Evolutionary conservation across 176 grass and related monocot genomes (phyloP).

Genomic region (Juncus inflexus): DNA sequence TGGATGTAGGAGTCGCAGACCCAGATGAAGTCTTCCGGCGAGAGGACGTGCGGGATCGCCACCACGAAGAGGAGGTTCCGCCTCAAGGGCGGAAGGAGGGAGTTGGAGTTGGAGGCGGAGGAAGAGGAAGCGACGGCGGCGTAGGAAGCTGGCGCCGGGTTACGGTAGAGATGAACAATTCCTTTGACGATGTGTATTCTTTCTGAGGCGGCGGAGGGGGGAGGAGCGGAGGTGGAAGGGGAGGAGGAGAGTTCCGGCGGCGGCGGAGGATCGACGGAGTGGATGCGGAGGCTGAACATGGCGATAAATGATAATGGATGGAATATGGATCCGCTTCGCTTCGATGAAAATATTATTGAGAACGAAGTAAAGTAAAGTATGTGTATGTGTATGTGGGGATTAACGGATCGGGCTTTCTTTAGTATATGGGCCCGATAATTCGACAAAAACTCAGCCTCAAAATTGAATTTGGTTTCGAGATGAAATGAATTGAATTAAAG

Average conservation of each 20-base stretch:
- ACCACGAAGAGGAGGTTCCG: conserved; percentile 66
- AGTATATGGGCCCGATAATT: no score
- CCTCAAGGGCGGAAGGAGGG: conserved; percentile 31
- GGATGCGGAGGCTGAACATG: conserved; percentile 76
- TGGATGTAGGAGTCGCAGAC: conserved; percentile 76
- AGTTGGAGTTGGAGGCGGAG: conserved; percentile 36
- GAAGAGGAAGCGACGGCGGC: conserved; percentile 41
- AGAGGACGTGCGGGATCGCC: conserved; percentile 54
- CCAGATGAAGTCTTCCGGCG: conserved; percentile 74
- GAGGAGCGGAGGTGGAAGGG: conserved; percentile 10
- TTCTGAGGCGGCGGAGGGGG: conserved; percentile 23
- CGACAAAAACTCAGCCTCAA: no score
- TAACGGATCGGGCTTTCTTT: no score
- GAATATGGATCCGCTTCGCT: no score
- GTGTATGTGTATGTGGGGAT: no score
- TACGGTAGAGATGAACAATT: conserved; percentile 75
- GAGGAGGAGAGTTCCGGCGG: conserved; percentile 24
- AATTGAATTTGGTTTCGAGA: no score
- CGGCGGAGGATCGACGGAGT: conserved; percentile 42
- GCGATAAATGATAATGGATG: neutral
- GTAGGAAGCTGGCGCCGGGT: conserved; percentile 31
- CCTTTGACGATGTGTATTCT: conserved; percentile 56
- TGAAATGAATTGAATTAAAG: no score
- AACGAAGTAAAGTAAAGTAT: no score
- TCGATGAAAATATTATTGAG: no score